These are phyloP conservation scores for Lipomyces lipofer DNA, from an alignment of 805 yeast genomes.

Conservation along the genomic window DNA sequence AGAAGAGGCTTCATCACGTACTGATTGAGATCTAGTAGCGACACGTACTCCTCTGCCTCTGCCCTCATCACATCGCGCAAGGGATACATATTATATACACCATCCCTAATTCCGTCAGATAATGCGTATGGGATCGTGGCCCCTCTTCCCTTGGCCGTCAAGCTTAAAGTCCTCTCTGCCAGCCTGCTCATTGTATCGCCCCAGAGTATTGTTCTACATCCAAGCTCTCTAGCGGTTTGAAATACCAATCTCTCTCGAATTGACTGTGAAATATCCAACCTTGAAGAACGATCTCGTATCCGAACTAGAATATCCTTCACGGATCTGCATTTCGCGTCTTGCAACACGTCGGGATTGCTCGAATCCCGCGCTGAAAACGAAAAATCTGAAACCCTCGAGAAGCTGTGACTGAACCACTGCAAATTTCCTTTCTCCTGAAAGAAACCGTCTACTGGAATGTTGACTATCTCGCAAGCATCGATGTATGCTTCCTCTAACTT, in stretches of 20 bases:
- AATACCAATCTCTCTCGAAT: conserved; percentile 51
- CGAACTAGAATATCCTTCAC: conserved; percentile 45
- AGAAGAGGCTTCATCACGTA: conserved; percentile 37
- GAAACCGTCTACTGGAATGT: conserved; percentile 7
- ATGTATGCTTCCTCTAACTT: conserved; percentile 37
- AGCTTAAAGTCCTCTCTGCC: conserved; percentile 75
- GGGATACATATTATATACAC: conserved; percentile 61
- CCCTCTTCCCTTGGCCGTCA: conserved; percentile 87
- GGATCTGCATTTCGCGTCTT: conserved; percentile 22
- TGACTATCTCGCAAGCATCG: conserved; percentile 32
- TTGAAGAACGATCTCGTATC: conserved; percentile 54
- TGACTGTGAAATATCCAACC: conserved; percentile 58
- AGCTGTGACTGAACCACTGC: conserved; percentile 1
- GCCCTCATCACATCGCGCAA: conserved; percentile 69
- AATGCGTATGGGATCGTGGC: conserved; percentile 52
- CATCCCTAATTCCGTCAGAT: conserved; percentile 18
- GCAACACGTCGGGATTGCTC: not conserved
- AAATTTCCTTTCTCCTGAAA: not conserved
- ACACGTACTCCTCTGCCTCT: conserved; percentile 62
- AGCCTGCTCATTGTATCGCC: conserved; percentile 81
- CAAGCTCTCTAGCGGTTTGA: conserved; percentile 47
- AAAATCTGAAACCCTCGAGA: not conserved
- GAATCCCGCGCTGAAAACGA: not conserved
- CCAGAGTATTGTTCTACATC: conserved; percentile 60
- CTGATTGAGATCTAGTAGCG: conserved; percentile 45